Conservation (phyloP, 164 flowering plant genomes). For the Chimonanthus praecox region DNA sequence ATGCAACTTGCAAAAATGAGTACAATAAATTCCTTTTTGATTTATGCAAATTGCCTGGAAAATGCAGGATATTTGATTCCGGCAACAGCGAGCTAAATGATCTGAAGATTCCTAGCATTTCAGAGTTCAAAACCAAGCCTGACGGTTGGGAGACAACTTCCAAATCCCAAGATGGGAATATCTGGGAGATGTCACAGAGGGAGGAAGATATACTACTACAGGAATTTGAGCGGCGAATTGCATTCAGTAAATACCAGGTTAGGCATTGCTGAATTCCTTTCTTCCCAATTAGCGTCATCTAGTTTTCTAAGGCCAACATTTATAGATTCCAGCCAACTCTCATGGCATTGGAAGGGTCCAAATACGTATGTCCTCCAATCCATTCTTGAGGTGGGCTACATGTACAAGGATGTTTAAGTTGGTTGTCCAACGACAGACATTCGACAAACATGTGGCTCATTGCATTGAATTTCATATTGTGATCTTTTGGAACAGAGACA, state of each 20-base stretch:
- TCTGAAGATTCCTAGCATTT: constrained; percentile 38
- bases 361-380: neutral
- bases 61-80: constrained; percentile 74
- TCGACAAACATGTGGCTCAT: neutral
- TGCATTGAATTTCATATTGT: neutral
- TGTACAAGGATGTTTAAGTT: neutral
- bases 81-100: constrained; percentile 39
- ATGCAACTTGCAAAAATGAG: neutral
- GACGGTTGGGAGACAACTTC: constrained; percentile 97
- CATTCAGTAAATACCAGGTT: constrained; percentile 93
- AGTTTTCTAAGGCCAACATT: neutral
- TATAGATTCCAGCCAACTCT: neutral
- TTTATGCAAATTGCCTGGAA: neutral
- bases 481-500: neutral
- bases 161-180: constrained; percentile 70
- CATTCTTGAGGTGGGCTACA: neutral
- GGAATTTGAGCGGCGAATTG: constrained; percentile 93
- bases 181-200: constrained; percentile 94
- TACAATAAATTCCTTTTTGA: neutral
- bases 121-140: constrained; percentile 84
- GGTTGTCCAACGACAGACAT: neutral
- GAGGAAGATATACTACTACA: constrained; percentile 95
- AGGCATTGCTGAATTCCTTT: neutral
- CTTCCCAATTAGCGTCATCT: neutral
- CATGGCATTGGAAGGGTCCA: neutral